Base-by-base conservation (phyloP, 192 early-diverging fungal genomes). In the Coemansia sp. region DNA sequence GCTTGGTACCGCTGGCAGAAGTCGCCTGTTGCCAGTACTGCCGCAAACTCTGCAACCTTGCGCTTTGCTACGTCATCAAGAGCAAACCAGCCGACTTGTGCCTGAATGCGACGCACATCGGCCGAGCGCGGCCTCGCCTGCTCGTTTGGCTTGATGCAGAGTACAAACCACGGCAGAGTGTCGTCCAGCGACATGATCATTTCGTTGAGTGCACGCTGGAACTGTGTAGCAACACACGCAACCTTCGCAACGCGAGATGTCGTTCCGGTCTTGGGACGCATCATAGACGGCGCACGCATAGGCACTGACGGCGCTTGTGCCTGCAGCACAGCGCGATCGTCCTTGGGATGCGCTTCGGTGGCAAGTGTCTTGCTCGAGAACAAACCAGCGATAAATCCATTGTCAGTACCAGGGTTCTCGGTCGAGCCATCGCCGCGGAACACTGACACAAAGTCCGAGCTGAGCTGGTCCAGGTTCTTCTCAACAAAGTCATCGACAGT, bases 381-480 rank as follows among this genome's bases (percentile, higher is more conserved):
- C 44, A 96, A 63, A 25, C 87, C 85, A 11, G 85, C 80, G 42
- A 92, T 78, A 64, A 96, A 94, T 1, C 83, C 74, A 63, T 92
- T 91, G 56, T 44, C 4, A 73, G 89, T 86, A 8, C 85, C 79
- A 2, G 84, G 73, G 4, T 61, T 84, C 12, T 73, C 74, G 26
- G 61, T 60, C 2, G 79, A 69, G 31, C 74, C 79, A 48, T 81
- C 74, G 26, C 89, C 89, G 34, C 92, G 87, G 83, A 96, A 91
- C 25, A 94, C 78, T 0, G 88, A 83, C 5, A 96, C 89, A 79
- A 93, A 92, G 72, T 95, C 92, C 0, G 89, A 80, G 74, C 87
- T 89, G 17, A 95, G 73, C 65, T 85, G 84, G 61, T 95, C 92
- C 15, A 84, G 79, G 68, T 97, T 93, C 60, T 86, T 84, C 50